Evolutionary conservation across 352 stramenopile genomes (phyloP).

Genomic region (Blastocystis sp.): DNA sequence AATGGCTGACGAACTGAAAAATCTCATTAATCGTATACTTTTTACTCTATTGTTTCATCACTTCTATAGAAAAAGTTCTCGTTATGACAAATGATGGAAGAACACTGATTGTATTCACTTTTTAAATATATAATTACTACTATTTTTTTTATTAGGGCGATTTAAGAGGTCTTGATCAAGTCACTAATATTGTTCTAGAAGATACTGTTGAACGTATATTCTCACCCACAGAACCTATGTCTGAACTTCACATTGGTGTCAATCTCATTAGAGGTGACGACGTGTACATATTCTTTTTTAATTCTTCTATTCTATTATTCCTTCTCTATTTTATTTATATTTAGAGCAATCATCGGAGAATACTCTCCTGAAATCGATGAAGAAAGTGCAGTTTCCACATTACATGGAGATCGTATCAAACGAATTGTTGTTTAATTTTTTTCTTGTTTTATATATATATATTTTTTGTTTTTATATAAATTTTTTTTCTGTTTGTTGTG

Average conservation of each 20-base stretch:
- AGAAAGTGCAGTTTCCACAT: no score
- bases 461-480: no score
- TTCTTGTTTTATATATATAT: no score
- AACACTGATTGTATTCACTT: slow-evolving; percentile 8
- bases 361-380: no score
- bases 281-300: slow-evolving; percentile 10
- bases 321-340: no score
- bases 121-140: neutral
- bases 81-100: slow-evolving; percentile 33
- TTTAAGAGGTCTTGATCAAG: slow-evolving; percentile 29
- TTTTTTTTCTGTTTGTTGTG: no score
- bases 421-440: no score
- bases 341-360: no score
- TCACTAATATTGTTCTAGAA: slow-evolving; percentile 32
- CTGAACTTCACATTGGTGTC: slow-evolving; percentile 16
- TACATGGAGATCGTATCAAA: no score
- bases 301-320: no score
- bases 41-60: neutral
- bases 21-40: slow-evolving; percentile 16
- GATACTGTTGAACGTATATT: slow-evolving; percentile 33
- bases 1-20: slow-evolving; percentile 34
- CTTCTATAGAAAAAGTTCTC: slow-evolving; percentile 34
- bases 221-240: slow-evolving; percentile 8
- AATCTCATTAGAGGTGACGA: slow-evolving; percentile 30
- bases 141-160: no score